These are phyloP conservation scores for Plasmodium sp. DNA, from an alignment of 169 alveolate species.

Conservation along the genomic window DNA sequence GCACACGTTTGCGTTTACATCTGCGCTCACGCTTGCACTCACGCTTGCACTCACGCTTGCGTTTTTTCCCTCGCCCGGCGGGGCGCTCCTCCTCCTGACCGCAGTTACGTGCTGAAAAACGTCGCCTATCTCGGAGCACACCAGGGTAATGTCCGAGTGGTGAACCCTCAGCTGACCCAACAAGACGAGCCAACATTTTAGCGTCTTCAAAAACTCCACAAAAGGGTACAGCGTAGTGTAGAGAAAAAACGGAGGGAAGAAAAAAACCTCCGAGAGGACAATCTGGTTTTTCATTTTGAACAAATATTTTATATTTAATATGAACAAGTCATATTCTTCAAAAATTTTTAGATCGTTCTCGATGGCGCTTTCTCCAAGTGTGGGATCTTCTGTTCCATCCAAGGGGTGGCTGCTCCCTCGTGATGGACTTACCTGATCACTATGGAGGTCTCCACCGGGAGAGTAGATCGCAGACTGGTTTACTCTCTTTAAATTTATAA, in stretches of 20 bases:
- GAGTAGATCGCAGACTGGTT: background rate
- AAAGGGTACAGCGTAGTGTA: slow-evolving; percentile 5
- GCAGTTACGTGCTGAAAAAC: slow-evolving; percentile 70
- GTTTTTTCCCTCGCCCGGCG: background rate
- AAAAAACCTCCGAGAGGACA: slow-evolving; percentile 13
- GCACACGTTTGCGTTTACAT: too few relatives aligned
- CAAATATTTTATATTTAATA: slow-evolving; percentile 44
- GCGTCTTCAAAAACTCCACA: slow-evolving; percentile 27
- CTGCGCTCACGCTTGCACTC: too few relatives aligned
- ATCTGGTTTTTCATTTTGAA: slow-evolving; percentile 55
- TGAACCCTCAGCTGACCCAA: slow-evolving; percentile 11
- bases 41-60: background rate
- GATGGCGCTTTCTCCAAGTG: background rate
- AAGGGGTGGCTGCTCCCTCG: background rate
- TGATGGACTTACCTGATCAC: background rate
- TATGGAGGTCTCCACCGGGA: background rate
- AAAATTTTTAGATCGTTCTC: slow-evolving; percentile 13
- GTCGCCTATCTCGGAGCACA: background rate
- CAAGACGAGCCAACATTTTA: slow-evolving; percentile 37
- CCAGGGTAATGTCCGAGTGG: slow-evolving; percentile 15
- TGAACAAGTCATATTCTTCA: slow-evolving; percentile 62
- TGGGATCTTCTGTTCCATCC: background rate
- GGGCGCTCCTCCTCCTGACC: background rate
- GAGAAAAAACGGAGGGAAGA: slow-evolving; percentile 45
- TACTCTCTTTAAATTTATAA: slow-evolving; percentile 6